Conservation (phyloP, 2,329 filamentous ascomycete species). For the Ceratocystis destructans region DNA sequence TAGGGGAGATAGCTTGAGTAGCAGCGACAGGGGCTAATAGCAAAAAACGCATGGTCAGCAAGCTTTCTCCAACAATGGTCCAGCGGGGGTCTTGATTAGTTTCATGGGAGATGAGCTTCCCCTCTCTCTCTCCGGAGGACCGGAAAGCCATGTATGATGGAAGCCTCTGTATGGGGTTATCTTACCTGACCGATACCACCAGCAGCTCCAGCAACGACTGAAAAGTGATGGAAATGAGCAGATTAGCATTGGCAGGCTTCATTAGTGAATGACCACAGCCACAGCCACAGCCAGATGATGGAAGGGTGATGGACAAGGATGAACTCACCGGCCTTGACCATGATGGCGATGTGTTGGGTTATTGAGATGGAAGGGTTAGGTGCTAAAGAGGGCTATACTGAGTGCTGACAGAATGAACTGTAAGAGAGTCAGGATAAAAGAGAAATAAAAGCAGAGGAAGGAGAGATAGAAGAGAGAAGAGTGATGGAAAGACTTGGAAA, state of each 20-base stretch:
- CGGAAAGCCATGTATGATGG: not conserved
- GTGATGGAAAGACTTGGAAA: conserved; percentile 9
- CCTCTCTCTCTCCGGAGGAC: not conserved
- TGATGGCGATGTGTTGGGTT: conserved; percentile 25
- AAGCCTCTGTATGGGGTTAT: conserved; percentile 17
- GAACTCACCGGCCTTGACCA: conserved; percentile 49
- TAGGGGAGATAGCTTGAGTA: conserved; percentile 79
- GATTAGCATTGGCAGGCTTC: conserved; percentile 14
- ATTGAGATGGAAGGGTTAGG: conserved; percentile 13
- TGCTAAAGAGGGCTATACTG: conserved; percentile 9
- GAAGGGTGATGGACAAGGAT: not conserved
- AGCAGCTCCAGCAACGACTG: conserved; percentile 83
- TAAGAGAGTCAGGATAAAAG: not conserved
- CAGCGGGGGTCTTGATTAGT: conserved; percentile 5
- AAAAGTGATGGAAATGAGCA: conserved; percentile 19
- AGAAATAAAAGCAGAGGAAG: conserved; percentile 4
- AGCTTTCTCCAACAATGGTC: conserved; percentile 17
- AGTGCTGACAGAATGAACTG: not conserved
- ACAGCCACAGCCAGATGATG: not conserved
- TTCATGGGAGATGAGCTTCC: not conserved
- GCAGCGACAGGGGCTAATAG: conserved; percentile 76
- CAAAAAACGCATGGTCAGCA: conserved; percentile 18
- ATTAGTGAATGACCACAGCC: not conserved
- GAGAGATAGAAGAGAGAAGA: not conserved
- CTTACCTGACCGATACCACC: conserved; percentile 95